These are phyloP conservation scores for Endogone sp. DNA, from an alignment of 192 early-diverging fungal species.

Conservation along the genomic window DNA sequence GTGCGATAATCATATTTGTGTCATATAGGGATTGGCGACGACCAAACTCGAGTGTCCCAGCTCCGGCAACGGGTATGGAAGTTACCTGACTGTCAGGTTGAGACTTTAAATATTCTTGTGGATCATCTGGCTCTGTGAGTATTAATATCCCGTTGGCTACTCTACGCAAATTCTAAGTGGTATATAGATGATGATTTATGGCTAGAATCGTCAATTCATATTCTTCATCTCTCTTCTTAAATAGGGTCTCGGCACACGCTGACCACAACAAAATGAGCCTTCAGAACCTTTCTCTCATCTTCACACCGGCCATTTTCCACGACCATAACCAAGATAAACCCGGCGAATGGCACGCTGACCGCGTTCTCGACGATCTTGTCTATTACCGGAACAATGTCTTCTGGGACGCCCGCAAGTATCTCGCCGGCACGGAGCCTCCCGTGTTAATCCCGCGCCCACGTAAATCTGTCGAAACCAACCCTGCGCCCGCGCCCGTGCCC, in stretches of 20 bases:
- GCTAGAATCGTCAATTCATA: too few species aligned
- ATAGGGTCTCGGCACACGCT: slow-evolving; percentile 41
- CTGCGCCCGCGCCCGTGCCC: background rate
- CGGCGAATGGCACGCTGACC: slow-evolving; percentile 31
- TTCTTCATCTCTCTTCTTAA: background rate
- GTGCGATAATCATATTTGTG: background rate
- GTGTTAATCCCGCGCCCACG: background rate
- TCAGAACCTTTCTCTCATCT: slow-evolving; percentile 57
- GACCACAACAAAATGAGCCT: slow-evolving; percentile 64
- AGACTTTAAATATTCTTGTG: background rate
- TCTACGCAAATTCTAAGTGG: too few species aligned
- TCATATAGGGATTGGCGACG: background rate
- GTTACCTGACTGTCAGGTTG: background rate
- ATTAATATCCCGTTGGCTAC: slow-evolving; percentile 14
- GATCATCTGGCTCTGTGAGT: slow-evolving; percentile 2
- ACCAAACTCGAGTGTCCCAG: background rate
- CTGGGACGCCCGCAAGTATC: background rate
- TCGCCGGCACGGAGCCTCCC: background rate
- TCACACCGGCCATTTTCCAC: slow-evolving; percentile 62
- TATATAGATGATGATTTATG: slow-evolving; percentile 39
- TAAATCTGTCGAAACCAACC: background rate
- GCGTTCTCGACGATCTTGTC: slow-evolving; percentile 34
- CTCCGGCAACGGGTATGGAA: background rate
- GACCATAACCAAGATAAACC: slow-evolving; percentile 39
- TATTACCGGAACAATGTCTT: slow-evolving; percentile 21